Conservation (phyloP, 2,329 filamentous ascomycete species). For the Ascochyta lentis region DNA sequence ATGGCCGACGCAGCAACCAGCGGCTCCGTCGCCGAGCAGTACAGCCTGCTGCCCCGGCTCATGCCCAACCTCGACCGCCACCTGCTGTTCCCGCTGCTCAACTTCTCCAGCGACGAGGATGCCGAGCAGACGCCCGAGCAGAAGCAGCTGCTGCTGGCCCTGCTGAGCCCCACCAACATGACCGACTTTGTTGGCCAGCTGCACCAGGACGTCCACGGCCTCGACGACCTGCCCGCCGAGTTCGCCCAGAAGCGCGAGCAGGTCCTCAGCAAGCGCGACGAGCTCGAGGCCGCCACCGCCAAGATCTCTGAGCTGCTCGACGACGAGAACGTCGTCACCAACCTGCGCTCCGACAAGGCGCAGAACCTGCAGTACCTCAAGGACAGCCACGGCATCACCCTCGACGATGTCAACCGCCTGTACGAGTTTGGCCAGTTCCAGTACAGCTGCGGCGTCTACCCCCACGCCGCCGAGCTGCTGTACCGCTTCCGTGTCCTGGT, state of each 20-base stretch:
- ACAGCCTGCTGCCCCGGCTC: conserved; percentile 86
- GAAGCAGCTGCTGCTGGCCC: conserved; percentile 85
- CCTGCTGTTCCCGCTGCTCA: conserved; percentile 93
- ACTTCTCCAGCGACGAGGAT: conserved; percentile 85
- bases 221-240: conserved; percentile 79
- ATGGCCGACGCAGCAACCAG: conserved; percentile 42
- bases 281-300: conserved; percentile 84
- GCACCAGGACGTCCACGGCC: conserved; percentile 85
- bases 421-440: conserved; percentile 97
- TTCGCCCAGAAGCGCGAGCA: conserved; percentile 89
- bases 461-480: conserved; percentile 85
- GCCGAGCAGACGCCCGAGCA: conserved; percentile 77
- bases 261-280: conserved; percentile 81
- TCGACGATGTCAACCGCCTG: conserved; percentile 94
- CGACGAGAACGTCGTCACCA: conserved; percentile 87
- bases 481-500: conserved; percentile 95
- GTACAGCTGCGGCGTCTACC: conserved; percentile 96
- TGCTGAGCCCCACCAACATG: conserved; percentile 98
- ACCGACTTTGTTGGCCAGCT: conserved; percentile 94
- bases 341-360: conserved; percentile 94
- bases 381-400: conserved; percentile 92
- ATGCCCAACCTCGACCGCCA: conserved; percentile 94
- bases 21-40: conserved; percentile 68
- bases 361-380: conserved; percentile 98
- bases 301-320: conserved; percentile 88